Evolutionary conservation across 1,284 basidiomycete species (phyloP), one percentile per base, ranked within the genome.

Genomic region (Ustilago vetiveriae): DNA sequence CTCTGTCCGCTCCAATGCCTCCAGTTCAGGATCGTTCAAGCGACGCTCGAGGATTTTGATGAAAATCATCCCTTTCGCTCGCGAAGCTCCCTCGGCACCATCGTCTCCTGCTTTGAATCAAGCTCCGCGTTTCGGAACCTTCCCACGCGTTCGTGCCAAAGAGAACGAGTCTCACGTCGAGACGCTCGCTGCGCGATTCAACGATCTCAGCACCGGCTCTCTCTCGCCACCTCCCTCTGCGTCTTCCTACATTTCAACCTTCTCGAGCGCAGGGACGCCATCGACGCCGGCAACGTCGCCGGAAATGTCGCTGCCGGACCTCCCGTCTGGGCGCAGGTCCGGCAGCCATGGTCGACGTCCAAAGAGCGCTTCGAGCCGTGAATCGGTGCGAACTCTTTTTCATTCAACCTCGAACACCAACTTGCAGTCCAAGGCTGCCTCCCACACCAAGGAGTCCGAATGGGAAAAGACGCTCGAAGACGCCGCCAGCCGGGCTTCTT

Each of bases 21-120:
- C 49, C 7, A 21, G 30, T 8, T 17, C 26, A 6, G 39, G 53
- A 3, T 57, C 45, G 7, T 37, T 37, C 24, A 66, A 66, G 32
- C 37, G 55, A 2, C 36, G 55, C 2, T 59, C 54, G 7, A 41
- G 42, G 22, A 62, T 68, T 21, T 37, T 68, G 53, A 62, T 68
- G 65, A 68, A 68, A 50, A 68, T 62, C 50, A 62, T 68, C 10
- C 65, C 65, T 5, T 68, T 60, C 26, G 23, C 47, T 3, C 37
- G 51, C 29, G 47, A 59, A 13, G 19, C 45, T 6, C 19, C 51
- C 3, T 24, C 19, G 21, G 16, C 35, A 19, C 38, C 49, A 3
- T 40, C 33, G 3, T 8, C 49, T 13, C n/a, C 57, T 7, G 36
- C 36, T 4, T 9, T 35, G 3, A 47, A 58, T 7, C 27, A 24